Percentiles rank a stretch among this genome's conserved stretches.
phyloP scores from a whole-genome alignment of 2,329 filamentous ascomycete genomes.

The Fusarium sp. region DNA sequence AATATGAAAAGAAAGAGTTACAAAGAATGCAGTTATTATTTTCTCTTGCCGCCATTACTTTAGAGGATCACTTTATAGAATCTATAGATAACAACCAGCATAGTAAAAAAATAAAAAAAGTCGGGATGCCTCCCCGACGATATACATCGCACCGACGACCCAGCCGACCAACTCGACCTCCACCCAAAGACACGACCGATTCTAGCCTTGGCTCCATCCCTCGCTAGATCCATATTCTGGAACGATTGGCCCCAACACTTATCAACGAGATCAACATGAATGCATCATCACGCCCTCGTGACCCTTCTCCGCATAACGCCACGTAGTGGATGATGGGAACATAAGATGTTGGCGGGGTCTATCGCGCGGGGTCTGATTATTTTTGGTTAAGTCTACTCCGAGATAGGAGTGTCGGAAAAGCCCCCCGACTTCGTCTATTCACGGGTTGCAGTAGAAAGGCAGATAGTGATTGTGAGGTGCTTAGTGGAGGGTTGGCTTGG shows the following conservation, averaged over 20 bases:
- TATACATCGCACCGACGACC: neutral
- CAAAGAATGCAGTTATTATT: neutral
- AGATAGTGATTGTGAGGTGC: neutral
- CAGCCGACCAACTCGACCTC: constrained; percentile 8
- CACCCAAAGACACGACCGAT: constrained; percentile 1
- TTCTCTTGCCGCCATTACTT: too few relatives aligned
- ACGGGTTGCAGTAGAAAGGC: neutral
- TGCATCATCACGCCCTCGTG: constrained; percentile 34
- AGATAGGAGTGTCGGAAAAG: constrained; percentile 23
- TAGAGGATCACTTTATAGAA: neutral
- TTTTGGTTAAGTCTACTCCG: constrained; percentile 7
- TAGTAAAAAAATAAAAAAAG: neutral
- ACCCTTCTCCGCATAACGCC: constrained; percentile 32
- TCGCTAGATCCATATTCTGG: neutral
- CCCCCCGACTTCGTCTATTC: constrained; percentile 11
- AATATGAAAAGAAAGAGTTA: neutral
- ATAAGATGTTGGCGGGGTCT: neutral
- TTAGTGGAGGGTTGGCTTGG: neutral
- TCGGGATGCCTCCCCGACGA: constrained; percentile 39
- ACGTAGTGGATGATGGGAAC: neutral
- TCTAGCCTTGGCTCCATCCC: constrained; percentile 11
- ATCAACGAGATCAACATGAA: constrained; percentile 21
- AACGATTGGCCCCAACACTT: constrained; percentile 13
- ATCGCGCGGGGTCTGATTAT: neutral
- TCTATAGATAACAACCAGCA: neutral